Conservation (phyloP, 306 rosid genomes). For the Cicer chorassanicum region DNA sequence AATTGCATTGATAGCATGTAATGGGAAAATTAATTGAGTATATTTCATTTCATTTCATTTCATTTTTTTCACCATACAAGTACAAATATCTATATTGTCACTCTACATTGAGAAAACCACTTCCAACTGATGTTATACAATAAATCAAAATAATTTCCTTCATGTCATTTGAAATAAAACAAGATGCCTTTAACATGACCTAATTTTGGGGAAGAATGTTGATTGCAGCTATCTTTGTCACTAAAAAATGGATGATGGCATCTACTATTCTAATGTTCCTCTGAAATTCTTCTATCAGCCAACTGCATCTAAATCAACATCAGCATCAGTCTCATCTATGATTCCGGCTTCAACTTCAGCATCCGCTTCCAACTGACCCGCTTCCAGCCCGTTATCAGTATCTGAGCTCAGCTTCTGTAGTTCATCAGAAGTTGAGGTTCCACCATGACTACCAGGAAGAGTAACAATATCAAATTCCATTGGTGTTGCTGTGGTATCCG, state of each 20-base stretch:
- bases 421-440: constrained; percentile 68
- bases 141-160: neutral
- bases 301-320: constrained; percentile 72
- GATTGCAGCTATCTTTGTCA: constrained; percentile 29
- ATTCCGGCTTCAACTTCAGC: constrained; percentile 81
- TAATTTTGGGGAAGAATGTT: constrained; percentile 8
- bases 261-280: constrained; percentile 25
- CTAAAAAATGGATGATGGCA: constrained; percentile 13
- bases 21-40: constrained; percentile 14
- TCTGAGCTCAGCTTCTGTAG: constrained; percentile 81
- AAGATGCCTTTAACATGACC: neutral
- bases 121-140: constrained; percentile 6
- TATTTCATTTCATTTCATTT: constrained; percentile 2
- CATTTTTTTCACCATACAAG: constrained; percentile 14
- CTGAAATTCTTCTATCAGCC: constrained; percentile 49
- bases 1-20: neutral
- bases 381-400: constrained; percentile 78
- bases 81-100: constrained; percentile 13
- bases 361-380: constrained; percentile 85
- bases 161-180: neutral
- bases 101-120: constrained; percentile 5
- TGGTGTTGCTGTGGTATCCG: constrained; percentile 57
- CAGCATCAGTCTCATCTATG: constrained; percentile 81
- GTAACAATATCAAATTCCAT: constrained; percentile 65
- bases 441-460: constrained; percentile 65